Conservation (phyloP, 495 filamentous ascomycete genomes). For the Hyaloscypha finlandica region DNA sequence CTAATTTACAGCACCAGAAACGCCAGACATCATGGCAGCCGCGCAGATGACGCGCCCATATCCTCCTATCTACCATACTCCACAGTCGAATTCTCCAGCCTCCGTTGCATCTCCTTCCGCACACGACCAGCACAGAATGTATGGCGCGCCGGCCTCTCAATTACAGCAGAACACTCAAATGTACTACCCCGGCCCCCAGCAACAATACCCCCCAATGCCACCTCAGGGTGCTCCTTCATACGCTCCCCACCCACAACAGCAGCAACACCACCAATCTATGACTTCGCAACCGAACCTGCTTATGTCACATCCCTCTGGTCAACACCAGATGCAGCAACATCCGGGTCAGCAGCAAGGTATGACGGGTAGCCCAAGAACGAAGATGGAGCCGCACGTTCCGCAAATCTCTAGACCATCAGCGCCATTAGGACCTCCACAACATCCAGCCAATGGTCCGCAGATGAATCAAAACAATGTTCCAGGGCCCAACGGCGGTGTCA, state of each 20-base stretch:
- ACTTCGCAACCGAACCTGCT: conserved; percentile 60
- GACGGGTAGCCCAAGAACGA: conserved; percentile 63
- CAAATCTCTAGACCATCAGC: conserved; percentile 57
- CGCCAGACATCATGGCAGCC: conserved; percentile 90
- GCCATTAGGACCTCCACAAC: conserved; percentile 49
- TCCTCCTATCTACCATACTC: conserved; percentile 94
- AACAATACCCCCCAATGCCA: conserved; percentile 69
- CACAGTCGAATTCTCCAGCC: conserved; percentile 94
- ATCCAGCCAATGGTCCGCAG: conserved; percentile 50
- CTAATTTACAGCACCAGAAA: conserved; percentile 55
- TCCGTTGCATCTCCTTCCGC: conserved; percentile 88
- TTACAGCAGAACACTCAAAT: conserved; percentile 69
- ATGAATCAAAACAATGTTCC: conserved; percentile 53
- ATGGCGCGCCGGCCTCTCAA: conserved; percentile 77
- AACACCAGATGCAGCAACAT: conserved; percentile 56
- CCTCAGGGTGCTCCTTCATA: conserved; percentile 71
- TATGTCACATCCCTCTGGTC: conserved; percentile 67
- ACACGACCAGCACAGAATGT: conserved; percentile 85
- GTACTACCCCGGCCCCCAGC: conserved; percentile 63
- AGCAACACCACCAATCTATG: conserved; percentile 65
- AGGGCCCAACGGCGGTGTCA: conserved; percentile 53
- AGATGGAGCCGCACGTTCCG: conserved; percentile 61
- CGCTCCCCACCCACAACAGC: conserved; percentile 68
- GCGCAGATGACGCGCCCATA: conserved; percentile 84
- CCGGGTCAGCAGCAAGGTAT: conserved; percentile 48